Conservation (phyloP, 2,329 filamentous ascomycete species). For the Fusarium dimerum region DNA sequence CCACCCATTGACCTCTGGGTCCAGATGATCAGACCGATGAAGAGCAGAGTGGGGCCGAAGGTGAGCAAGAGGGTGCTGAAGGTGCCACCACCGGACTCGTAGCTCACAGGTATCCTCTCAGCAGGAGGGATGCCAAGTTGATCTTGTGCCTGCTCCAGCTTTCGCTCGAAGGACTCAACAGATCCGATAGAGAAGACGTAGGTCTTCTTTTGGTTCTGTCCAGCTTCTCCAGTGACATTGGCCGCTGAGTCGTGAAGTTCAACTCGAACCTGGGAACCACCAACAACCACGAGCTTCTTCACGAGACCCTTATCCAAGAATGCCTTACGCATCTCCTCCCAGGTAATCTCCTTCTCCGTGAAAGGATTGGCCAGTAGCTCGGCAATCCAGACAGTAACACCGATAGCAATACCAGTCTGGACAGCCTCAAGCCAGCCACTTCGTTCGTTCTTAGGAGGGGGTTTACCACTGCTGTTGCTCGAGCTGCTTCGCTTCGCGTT, state of each 20-base stretch:
- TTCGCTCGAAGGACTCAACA: constrained; percentile 87
- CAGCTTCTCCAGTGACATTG: constrained; percentile 28
- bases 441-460: constrained; percentile 32
- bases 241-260: constrained; percentile 73
- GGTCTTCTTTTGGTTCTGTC: constrained; percentile 28
- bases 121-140: constrained; percentile 81
- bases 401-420: constrained; percentile 41
- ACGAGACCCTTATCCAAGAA: constrained; percentile 96
- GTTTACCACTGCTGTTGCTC: constrained; percentile 37
- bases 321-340: constrained; percentile 92
- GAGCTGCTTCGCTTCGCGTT: constrained; percentile 29
- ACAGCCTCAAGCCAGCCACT: constrained; percentile 39
- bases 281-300: constrained; percentile 84
- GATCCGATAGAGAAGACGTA: constrained; percentile 98
- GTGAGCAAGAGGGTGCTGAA: constrained; percentile 71
- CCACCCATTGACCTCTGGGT: constrained; percentile 74
- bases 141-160: constrained; percentile 82
- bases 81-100: constrained; percentile 75
- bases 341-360: constrained; percentile 77
- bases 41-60: constrained; percentile 83
- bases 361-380: constrained; percentile 43
- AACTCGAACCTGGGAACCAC: constrained; percentile 72
- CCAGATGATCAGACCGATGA: constrained; percentile 82
- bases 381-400: constrained; percentile 56
- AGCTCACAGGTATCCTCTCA: constrained; percentile 93